Evolutionary conservation across 495 filamentous ascomycete genomes (phyloP).

Genomic region (Letharia lupina): DNA sequence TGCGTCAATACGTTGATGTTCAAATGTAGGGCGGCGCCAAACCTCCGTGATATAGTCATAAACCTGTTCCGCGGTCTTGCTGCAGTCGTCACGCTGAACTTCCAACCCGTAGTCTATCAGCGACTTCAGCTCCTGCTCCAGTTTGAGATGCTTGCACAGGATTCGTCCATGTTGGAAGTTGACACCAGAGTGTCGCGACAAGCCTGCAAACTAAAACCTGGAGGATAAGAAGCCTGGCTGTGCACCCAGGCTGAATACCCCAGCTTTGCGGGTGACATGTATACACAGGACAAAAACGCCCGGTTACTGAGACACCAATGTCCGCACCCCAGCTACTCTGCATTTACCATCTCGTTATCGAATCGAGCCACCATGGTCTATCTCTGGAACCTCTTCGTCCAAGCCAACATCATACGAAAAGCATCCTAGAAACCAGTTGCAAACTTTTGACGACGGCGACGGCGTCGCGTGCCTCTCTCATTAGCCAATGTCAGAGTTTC

Average conservation of each 20-base stretch:
- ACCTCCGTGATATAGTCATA: neutral
- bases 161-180: constrained; percentile 5
- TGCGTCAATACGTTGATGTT: too few relatives aligned
- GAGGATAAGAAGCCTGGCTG: neutral
- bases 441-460: neutral
- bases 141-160: neutral
- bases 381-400: neutral
- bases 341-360: neutral
- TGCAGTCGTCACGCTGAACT: neutral
- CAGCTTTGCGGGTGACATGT: neutral
- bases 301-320: neutral
- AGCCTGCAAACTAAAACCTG: neutral
- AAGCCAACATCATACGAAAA: neutral
- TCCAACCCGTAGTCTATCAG: neutral
- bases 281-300: neutral
- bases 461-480: neutral
- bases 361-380: neutral
- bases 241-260: neutral
- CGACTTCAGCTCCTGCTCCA: neutral
- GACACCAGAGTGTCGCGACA: neutral
- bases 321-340: neutral
- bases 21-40: neutral
- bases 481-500: neutral
- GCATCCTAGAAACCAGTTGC: neutral
- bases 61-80: neutral